Evolutionary conservation across 75 land plant genomes (phyloP).

Genomic region (Picea sitchensis): DNA sequence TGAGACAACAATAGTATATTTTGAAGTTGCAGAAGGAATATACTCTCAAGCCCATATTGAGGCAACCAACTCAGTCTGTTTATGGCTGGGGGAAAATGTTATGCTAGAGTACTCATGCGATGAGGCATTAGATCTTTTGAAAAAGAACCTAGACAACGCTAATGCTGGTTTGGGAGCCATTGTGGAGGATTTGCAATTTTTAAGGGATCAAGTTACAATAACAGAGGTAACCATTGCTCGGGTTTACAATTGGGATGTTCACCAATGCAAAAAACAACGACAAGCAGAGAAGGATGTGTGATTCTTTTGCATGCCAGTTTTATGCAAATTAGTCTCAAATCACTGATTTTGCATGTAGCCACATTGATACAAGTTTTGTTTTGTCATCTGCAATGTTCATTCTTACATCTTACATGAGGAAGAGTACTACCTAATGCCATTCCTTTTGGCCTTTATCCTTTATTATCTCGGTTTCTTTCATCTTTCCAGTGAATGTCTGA

Average conservation of each 20-base stretch:
- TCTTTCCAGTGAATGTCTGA: no score
- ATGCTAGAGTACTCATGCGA: conserved; percentile 96
- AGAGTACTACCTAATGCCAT: no score
- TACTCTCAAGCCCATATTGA: conserved; percentile 80
- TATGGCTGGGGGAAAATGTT: conserved; percentile 99
- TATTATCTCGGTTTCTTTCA: no score
- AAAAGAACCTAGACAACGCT: conserved; percentile 91
- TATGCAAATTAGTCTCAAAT: no score
- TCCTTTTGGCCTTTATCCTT: no score
- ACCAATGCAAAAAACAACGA: conserved; percentile 59
- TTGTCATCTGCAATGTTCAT: no score
- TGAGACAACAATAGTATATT: conserved; percentile 83
- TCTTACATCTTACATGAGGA: no score
- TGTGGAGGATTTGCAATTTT: conserved; percentile 77
- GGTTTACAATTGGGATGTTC: conserved; percentile 99
- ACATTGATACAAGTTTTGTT: no score
- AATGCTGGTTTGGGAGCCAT: conserved; percentile 83
- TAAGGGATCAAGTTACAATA: conserved; percentile 94
- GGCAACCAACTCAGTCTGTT: conserved; percentile 78
- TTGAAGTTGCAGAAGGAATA: conserved; percentile 96
- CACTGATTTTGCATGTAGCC: no score
- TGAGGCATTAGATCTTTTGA: conserved; percentile 76
- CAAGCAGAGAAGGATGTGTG: conserved; percentile 3
- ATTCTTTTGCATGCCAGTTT: neutral
- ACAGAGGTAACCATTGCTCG: conserved; percentile 99